Conservation (phyloP, 345 rosid species). For the Boechera stricta region DNA sequence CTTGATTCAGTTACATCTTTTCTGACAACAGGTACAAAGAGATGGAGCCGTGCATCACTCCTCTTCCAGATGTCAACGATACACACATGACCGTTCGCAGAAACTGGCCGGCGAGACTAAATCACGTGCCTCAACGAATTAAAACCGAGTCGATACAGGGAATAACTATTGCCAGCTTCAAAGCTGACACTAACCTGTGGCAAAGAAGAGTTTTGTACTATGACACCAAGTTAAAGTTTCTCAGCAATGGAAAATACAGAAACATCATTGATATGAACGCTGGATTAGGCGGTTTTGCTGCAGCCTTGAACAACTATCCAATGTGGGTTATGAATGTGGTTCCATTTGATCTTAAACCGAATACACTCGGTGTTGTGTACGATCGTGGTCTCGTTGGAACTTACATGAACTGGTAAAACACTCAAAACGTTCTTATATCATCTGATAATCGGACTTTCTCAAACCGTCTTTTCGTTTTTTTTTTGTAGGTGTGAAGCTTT, state of each 20-base stretch:
- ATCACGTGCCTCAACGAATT: slow-evolving; percentile 50
- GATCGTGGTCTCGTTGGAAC: slow-evolving; percentile 81
- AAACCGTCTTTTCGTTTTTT: neutral
- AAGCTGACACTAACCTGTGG: slow-evolving; percentile 57
- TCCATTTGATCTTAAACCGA: slow-evolving; percentile 51
- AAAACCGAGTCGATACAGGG: slow-evolving; percentile 45
- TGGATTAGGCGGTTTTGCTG: slow-evolving; percentile 70
- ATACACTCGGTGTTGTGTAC: slow-evolving; percentile 62
- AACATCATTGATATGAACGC: slow-evolving; percentile 82
- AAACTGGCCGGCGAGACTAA: slow-evolving; percentile 63
- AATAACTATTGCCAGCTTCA: slow-evolving; percentile 43
- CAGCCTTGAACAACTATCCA: slow-evolving; percentile 57
- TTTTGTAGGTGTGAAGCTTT: slow-evolving; percentile 62
- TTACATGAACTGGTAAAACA: slow-evolving; percentile 71
- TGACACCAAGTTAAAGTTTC: slow-evolving; percentile 50
- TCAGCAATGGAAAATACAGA: slow-evolving; percentile 53
- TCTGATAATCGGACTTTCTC: neutral
- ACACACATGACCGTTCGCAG: slow-evolving; percentile 32
- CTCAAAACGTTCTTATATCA: neutral
- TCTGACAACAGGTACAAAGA: slow-evolving; percentile 51
- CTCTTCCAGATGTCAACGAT: slow-evolving; percentile 43
- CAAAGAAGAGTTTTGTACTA: slow-evolving; percentile 52
- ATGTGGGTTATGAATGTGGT: slow-evolving; percentile 83
- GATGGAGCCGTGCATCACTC: slow-evolving; percentile 69
- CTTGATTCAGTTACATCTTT: neutral